Base-by-base conservation (phyloP, 176 grass and related monocot species). In the Cenchrus fungigraminus region DNA sequence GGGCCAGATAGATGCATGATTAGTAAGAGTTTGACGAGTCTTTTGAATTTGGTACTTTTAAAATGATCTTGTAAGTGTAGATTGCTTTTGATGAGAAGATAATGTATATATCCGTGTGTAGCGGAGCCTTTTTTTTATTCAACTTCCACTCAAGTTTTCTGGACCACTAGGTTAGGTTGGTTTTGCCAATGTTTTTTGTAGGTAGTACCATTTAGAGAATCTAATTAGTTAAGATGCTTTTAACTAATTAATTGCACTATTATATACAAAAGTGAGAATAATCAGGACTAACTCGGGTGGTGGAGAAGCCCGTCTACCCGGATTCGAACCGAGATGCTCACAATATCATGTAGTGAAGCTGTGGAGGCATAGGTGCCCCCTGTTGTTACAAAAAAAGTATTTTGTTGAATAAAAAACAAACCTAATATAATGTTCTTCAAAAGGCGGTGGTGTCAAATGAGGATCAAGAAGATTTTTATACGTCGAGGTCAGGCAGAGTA, bases 61-160 rank as follows among this genome's bases (percentile, higher is more conserved):
- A 9, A 80, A 74, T 86, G 68, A 65, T 20, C 68, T 45, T 74
- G 15, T 40, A 40, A 4, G 37, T 29, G 57, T n/a, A 12, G 47
- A 34, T 73, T 56, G n/a, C 84, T 80, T 86, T 80, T 53, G 6
- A 40, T 40, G 15, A 66, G 47, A 74, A 8, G 77, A 80, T 80
- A 85, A 49, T 56, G 49, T 80, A 80, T 80, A 13, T 65, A 45
- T 85, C 17, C 0, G 25, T 25, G n/a, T 15, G 28, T 19, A 20
- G 4, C 4, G 6, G 9, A 17, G 5, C 34, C 31, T 44, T 66
- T 59, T 8, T 55, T 45, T 32, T 4, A 1, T 9, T 12, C 51
- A 6, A 73, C 16, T 43, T 46, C 4, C 58, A 43, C 31, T 32
- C n/a, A 20, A 64, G 32, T n/a, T 1, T 46, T 53, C 31, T 74